Base-by-base conservation (phyloP, 2,329 filamentous ascomycete genomes). In the Penicillium sp. region DNA sequence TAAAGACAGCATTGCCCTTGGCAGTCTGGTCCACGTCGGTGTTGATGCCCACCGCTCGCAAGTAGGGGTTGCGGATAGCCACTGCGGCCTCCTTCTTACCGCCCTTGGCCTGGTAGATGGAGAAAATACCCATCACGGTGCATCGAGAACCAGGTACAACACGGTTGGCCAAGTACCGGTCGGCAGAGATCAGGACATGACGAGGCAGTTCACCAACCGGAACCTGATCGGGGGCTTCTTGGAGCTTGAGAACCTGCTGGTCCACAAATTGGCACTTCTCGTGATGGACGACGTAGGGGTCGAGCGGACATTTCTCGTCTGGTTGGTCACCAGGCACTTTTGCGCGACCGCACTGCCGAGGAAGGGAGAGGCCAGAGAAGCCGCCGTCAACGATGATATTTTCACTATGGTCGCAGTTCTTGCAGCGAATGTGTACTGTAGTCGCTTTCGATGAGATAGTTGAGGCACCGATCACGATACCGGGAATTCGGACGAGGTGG, bases 371-470 rank as follows among this genome's bases (percentile, higher is more conserved):
- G 37, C 93, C 92, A 0, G 91, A 85, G 75, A 99, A 98, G 35
- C 95, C 95, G 47, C 92, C 92, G 2, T 89, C 82, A 16, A 99
- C 86, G 1, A 86, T 83, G 16, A 98, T 78, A 24, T 85, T 83
- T 63, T 91, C 83, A 35, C 85, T 83, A 66, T 92, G 85, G 59
- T 88, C 85, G 77, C 95, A 99, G 70, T 88, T 92, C 64, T 92
- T 87, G 80, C 95, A 99, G 76, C 96, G 88, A 53, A 99, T 89
- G 61, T 90, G 85, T 24, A 99, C 83, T 27, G 88, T 83, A 6
- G 92, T 97, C 5, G 95, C 92, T 81, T 99, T 98, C 13, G 94
- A 98, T 2, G 93, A 96, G 75, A 98, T 89, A 18, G 96, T 96
- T 1, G 94, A 97, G 49, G 95, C 95, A 49, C 95, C 94, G 65